Percentiles rank a stretch among this genome's conserved stretches.
phyloP scores from a whole-genome alignment of 129 eudicot species.

The Artemisia argyi region DNA sequence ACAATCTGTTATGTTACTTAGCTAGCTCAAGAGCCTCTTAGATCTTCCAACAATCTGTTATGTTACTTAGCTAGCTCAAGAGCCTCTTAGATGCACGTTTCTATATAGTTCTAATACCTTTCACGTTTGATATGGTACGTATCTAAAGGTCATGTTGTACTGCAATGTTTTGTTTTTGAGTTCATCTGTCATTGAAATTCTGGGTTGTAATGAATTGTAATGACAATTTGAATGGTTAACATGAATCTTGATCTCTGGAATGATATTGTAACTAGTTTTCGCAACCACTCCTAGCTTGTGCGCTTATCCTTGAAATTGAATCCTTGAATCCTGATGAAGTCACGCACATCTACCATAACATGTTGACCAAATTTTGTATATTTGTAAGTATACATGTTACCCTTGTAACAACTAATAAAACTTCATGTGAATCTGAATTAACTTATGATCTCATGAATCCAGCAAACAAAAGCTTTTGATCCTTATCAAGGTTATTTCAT shows the following conservation, averaged over 20 bases:
- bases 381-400: background rate
- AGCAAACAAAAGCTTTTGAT: too few species aligned
- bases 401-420: background rate
- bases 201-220: background rate
- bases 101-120: too few species aligned
- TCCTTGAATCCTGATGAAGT: too few species aligned
- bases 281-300: background rate
- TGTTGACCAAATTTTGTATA: too few species aligned
- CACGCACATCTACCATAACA: too few species aligned
- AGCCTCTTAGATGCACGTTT: too few species aligned
- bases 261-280: constrained; percentile 3
- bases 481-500: too few species aligned
- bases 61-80: too few species aligned
- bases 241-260: background rate
- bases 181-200: constrained; percentile 16
- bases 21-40: constrained; percentile 5
- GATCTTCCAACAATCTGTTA: too few species aligned
- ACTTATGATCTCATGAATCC: too few species aligned
- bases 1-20: constrained; percentile 64
- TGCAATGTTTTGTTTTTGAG: constrained; percentile 21
- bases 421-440: too few species aligned
- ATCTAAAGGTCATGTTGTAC: constrained; percentile 13
- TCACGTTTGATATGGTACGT: background rate
- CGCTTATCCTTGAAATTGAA: too few species aligned
- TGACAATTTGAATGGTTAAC: constrained; percentile 2